Base-by-base conservation (phyloP, 2,329 filamentous ascomycete species). In the Botrytis medusae region DNA sequence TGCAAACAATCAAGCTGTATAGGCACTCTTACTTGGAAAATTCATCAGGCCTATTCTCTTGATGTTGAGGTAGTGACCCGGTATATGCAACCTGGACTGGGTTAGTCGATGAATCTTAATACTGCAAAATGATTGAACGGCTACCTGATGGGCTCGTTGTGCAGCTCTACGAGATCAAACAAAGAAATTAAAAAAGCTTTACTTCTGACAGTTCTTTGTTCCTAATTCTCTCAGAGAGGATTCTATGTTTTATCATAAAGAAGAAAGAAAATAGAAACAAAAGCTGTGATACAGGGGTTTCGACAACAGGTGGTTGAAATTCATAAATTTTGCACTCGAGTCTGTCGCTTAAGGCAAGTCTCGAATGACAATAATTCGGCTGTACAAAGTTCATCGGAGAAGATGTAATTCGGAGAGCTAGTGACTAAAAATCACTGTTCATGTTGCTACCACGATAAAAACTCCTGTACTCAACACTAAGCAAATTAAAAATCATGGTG, bases 141-240 rank as follows among this genome's bases (percentile, higher is more conserved):
- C 44, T 18, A 48, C 9, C 29, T 59, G 18, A 20, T 22, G 32
- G 2, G 20, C 22, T 2, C 5, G 12, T 8, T 37, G 32, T 37
- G 34, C 20, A 42, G 25, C 22, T 9, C 2, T 18, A 2, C 14
- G 12, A 18, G 37, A 42, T 40, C 3, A 10, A 5, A 63, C 25
- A 63, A 63, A 29, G 25, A 20, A 20, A n/a, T 62, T 1, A 4
- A 0, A 29, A 0, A 14, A n/a, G 10, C 10, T 42, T 25, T 4
- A 6, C 42, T 14, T 8, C 7, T 8, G 16, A 1, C 37, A 1
- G 6, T 32, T 64, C 6, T 29, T 64, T 64, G 29, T 46, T 64
- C 20, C 10, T 9, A 2, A 1, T 32, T 7, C 1, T 46, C 0
- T 46, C 18, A 6, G 32, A 46, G 7, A 29, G 32, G 0, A 22